Percentiles rank a stretch among this genome's conserved stretches.
Conservation (phyloP, 805 yeast genomes). For the Saccharomycopsis synnaedendra region DNA sequence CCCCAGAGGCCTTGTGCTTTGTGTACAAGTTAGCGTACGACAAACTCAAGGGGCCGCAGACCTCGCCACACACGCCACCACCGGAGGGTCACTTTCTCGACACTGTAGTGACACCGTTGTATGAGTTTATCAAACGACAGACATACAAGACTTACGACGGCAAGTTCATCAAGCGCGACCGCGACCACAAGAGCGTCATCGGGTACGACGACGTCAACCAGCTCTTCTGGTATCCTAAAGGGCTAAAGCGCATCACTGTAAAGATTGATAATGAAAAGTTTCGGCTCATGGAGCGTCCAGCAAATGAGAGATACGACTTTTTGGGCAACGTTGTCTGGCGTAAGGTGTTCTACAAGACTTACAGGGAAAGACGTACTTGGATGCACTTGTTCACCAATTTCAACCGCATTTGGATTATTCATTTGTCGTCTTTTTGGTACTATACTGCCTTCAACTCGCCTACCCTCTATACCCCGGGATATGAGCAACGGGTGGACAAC, state of each 20-base stretch:
- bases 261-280: conserved; percentile 71
- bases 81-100: conserved; percentile 84
- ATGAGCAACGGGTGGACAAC: conserved; percentile 70
- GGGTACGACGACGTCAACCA: conserved; percentile 99
- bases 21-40: conserved; percentile 47
- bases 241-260: conserved; percentile 65
- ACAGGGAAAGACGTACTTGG: conserved; percentile 95
- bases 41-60: conserved; percentile 24
- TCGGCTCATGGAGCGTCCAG: conserved; percentile 68
- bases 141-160: conserved; percentile 76
- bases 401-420: conserved; percentile 97
- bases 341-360: conserved; percentile 88
- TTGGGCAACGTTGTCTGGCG: conserved; percentile 90
- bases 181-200: conserved; percentile 66
- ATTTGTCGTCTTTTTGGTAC: conserved; percentile 86
- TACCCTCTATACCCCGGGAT: conserved; percentile 77
- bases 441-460: conserved; percentile 89
- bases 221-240: conserved; percentile 98
- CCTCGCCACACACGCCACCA: conserved; percentile 45
- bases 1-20: conserved; percentile 44
- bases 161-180: conserved; percentile 74
- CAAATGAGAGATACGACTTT: conserved; percentile 76
- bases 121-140: conserved; percentile 67
- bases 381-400: conserved; percentile 88
- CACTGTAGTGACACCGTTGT: conserved; percentile 85